Base-by-base conservation (phyloP, 208 protist species). In the Trypanosoma theileri region DNA sequence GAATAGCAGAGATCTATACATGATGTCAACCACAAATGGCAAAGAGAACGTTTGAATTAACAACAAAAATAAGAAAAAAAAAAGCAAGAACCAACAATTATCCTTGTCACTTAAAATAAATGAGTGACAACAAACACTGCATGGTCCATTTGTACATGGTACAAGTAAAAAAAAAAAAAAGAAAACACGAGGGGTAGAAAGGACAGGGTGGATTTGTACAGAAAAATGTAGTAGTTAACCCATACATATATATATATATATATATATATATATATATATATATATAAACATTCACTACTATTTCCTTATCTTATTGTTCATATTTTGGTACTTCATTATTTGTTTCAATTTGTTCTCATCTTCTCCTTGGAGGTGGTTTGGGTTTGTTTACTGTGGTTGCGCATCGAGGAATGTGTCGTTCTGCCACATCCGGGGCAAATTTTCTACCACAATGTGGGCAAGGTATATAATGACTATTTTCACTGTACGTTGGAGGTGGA, bases 401-500 rank as follows among this genome's bases (percentile, higher is more conserved):
- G 40, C 92, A 97, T 31, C 70, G 73, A 14, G 93, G 93, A 60
- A 97, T 96, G 66, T 97, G 93, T 19, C 91, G 73, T 68, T 86
- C 81, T 16, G 91, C 91, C 14, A 89, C 86, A 31, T 92, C 82
- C 16, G 83, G 75, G 3, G 85, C 86, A 77, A 97, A 97, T 22
- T 90, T 83, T 14, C 93, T 79, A 42, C 75, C 58, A 70, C 93
- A 97, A 59, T 96, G 84, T n/a, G 86, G 90, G 57, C 93, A 97
- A 54, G 66, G 79, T 7, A 90, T 80, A 55, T 96, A 96, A 63
- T 95, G 79, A 11, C 86, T 82, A 64, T 97, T 92, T 40, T 80
- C 81, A 28, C 83, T 92, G 69, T 95, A 96, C 44, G 89, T 91
- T 24, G 93, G 91, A 17, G 93, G 91, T 10, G 91, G 93, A 54